Conservation (phyloP, 805 yeast genomes). For the Metschnikowia picachoensis region DNA sequence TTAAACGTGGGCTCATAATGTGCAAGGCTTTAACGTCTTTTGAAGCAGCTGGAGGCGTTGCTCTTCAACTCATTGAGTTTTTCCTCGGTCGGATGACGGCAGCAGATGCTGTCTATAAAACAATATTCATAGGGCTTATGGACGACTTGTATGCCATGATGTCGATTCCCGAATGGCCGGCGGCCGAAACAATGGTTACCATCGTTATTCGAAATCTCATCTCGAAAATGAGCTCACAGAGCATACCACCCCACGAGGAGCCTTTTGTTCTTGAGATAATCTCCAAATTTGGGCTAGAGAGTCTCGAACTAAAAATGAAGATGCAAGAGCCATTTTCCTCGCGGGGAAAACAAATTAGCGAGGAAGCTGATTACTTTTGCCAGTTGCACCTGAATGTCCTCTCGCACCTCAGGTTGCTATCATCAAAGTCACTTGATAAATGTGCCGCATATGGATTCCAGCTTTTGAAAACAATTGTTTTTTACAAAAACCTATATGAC, state of each 20-base stretch:
- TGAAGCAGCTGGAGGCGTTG: constrained; percentile 3
- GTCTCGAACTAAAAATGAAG: constrained; percentile 1
- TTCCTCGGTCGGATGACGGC: constrained; percentile 5
- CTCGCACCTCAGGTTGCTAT: constrained; percentile 1
- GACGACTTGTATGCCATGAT: constrained; percentile 54
- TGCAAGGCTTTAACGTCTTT: background rate
- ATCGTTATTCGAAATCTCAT: constrained; percentile 1
- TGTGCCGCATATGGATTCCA: constrained; percentile 5
- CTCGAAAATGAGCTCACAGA: background rate
- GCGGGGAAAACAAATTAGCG: background rate
- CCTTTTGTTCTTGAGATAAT: constrained; percentile 10
- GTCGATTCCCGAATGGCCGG: constrained; percentile 58
- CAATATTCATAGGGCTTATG: constrained; percentile 28
- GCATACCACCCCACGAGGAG: constrained; percentile 5
- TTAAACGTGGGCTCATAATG: constrained; percentile 8
- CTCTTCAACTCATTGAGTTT: constrained; percentile 6
- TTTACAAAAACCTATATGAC: background rate
- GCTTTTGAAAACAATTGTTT: constrained; percentile 7
- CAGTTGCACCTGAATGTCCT: constrained; percentile 1
- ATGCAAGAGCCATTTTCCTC: background rate
- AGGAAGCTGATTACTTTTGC: background rate
- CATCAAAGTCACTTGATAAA: background rate
- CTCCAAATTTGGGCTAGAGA: constrained; percentile 7
- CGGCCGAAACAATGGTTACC: constrained; percentile 35
- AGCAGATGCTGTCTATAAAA: constrained; percentile 7